Conservation (phyloP, 306 rosid species). For the Oxytropis ochrocephala region DNA sequence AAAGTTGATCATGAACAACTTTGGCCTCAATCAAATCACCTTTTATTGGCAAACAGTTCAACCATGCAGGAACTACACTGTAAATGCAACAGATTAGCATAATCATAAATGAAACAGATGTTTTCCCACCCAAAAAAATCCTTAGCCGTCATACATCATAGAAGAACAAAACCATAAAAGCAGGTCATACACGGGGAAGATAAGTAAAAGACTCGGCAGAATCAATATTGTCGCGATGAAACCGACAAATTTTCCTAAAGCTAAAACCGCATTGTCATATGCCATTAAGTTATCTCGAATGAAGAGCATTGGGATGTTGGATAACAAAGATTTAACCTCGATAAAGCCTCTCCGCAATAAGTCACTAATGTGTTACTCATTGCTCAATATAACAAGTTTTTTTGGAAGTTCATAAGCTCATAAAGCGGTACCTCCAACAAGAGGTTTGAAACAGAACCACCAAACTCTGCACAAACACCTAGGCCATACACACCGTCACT, state of each 20-base stretch:
- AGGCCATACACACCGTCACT: conserved; percentile 99
- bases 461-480: conserved; percentile 96
- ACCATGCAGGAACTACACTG: conserved; percentile 97
- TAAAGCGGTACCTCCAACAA: conserved; percentile 64
- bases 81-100: conserved; percentile 13
- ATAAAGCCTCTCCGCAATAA: conserved; percentile 87
- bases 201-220: conserved; percentile 63
- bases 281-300: conserved; percentile 84
- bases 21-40: conserved; percentile 94
- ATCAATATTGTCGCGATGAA: conserved; percentile 84
- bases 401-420: not conserved
- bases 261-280: conserved; percentile 99
- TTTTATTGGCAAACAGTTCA: conserved; percentile 95
- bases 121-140: not conserved
- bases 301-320: conserved; percentile 81
- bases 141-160: not conserved
- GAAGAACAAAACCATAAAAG: not conserved
- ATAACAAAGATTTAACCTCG: conserved; percentile 82
- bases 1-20: conserved; percentile 95
- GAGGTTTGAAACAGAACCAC: conserved; percentile 84
- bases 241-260: conserved; percentile 80
- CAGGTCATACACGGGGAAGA: not conserved
- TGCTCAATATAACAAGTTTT: not conserved
- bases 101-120: not conserved
- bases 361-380: conserved; percentile 14